phyloP scores from a whole-genome alignment of 208 protist genomes.

The Acanthamoeba lenticulata region DNA sequence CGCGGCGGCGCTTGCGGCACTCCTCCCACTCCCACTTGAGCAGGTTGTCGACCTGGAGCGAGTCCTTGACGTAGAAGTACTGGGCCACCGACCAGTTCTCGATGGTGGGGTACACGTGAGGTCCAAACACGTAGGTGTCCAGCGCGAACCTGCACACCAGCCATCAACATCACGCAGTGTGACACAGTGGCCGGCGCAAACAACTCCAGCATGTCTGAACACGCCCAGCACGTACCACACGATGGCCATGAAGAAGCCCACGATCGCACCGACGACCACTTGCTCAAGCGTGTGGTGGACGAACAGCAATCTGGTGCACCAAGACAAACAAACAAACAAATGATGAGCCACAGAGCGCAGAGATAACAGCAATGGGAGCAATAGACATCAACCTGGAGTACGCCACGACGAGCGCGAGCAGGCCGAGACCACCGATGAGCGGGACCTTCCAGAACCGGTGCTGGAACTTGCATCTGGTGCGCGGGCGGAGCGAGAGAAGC shows the following conservation, averaged over 20 bases:
- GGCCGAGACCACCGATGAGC: neutral
- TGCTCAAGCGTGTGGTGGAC: constrained; percentile 20
- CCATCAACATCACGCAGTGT: neutral
- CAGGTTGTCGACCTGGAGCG: constrained; percentile 10
- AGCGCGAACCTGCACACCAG: neutral
- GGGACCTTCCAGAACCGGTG: constrained; percentile 19
- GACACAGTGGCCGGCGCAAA: neutral
- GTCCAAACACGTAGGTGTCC: constrained; percentile 8
- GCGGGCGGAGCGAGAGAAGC: neutral
- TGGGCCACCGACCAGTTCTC: neutral
- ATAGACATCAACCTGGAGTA: neutral
- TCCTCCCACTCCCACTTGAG: constrained; percentile 35
- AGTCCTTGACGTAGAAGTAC: constrained; percentile 61
- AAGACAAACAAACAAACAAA: neutral
- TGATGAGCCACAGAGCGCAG: neutral
- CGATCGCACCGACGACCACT: neutral
- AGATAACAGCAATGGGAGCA: neutral
- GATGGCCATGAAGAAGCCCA: constrained; percentile 7
- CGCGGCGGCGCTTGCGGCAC: neutral
- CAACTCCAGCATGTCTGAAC: neutral
- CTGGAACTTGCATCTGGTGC: neutral
- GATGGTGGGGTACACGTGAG: neutral
- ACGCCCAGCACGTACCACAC: neutral
- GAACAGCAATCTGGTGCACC: neutral
- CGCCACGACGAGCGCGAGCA: neutral